Conservation (phyloP, 2,329 filamentous ascomycete genomes). For the Epichloe amarillans region DNA sequence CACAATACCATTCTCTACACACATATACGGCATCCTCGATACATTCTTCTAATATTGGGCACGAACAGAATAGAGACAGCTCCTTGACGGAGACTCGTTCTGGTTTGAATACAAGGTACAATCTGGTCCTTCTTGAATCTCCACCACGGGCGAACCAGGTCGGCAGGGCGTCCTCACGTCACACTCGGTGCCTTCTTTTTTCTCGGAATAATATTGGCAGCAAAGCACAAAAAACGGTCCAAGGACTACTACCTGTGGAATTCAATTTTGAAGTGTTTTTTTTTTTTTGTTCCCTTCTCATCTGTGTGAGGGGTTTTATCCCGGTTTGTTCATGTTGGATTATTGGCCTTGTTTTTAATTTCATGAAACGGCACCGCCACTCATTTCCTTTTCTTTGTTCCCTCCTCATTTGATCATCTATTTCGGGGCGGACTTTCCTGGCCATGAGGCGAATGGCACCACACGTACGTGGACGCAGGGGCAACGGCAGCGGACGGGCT, state of each 20-base stretch:
- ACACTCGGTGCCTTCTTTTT: not conserved
- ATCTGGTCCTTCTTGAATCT: not conserved
- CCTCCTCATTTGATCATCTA: not conserved
- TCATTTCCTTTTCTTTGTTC: constrained; percentile 2
- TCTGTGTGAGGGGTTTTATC: not conserved
- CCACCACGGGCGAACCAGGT: not conserved
- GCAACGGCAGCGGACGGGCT: not conserved
- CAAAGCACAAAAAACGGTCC: not conserved
- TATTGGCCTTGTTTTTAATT: constrained; percentile 1
- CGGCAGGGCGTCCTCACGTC: not conserved
- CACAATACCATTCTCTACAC: not conserved
- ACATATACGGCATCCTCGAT: constrained; percentile 5
- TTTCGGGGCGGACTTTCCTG: constrained; percentile 1
- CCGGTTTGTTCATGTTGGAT: not conserved
- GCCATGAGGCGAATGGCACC: constrained; percentile 3
- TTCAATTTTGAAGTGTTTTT: not conserved
- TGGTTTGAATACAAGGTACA: not conserved
- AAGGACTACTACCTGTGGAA: not conserved
- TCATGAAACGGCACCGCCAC: not conserved
- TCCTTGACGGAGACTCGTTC: constrained; percentile 5
- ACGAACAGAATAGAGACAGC: not conserved
- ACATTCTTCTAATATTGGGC: constrained; percentile 5
- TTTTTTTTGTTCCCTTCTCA: not conserved
- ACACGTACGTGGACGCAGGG: not conserved
- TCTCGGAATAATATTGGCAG: constrained; percentile 2